These are phyloP conservation scores for Tricholoma saponaceum DNA, from an alignment of 768 basidiomycete species.

Conservation along the genomic window DNA sequence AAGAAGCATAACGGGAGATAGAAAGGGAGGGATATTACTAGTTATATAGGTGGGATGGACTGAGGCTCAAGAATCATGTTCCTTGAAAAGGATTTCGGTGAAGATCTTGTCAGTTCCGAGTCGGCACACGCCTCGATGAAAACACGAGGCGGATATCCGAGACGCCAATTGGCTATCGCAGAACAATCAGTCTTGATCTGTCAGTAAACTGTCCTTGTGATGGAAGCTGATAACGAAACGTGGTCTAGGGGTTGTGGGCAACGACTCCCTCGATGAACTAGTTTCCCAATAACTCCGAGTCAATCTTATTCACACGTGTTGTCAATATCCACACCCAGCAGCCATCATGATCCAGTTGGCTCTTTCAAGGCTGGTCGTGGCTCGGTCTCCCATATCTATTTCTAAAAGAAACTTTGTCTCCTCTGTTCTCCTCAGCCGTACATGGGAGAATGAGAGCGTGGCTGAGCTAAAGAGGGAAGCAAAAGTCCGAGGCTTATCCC, in stretches of 20 bases:
- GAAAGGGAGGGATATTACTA: slow-evolving; percentile 12
- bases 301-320: background rate
- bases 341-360: background rate
- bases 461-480: slow-evolving; percentile 49
- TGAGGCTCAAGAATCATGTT: slow-evolving; percentile 25
- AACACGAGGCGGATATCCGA: slow-evolving; percentile 53
- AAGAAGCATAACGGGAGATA: slow-evolving; percentile 56
- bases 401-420: slow-evolving; percentile 41
- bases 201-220: slow-evolving; percentile 3
- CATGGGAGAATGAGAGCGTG: slow-evolving; percentile 51
- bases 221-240: background rate
- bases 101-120: slow-evolving; percentile 5
- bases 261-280: background rate
- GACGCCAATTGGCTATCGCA: slow-evolving; percentile 7
- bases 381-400: slow-evolving; percentile 7
- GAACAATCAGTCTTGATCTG: slow-evolving; percentile 17
- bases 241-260: background rate
- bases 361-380: background rate
- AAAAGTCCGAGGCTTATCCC: slow-evolving; percentile 50
- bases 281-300: background rate
- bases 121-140: slow-evolving; percentile 37
- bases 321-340: too few relatives aligned
- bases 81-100: slow-evolving; percentile 17
- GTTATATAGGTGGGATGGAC: slow-evolving; percentile 15
- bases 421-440: slow-evolving; percentile 50